Evolutionary conservation across 2,329 filamentous ascomycete species (phyloP), one percentile per base, ranked within the genome.

Genomic region (Phialocephala subalpina): DNA sequence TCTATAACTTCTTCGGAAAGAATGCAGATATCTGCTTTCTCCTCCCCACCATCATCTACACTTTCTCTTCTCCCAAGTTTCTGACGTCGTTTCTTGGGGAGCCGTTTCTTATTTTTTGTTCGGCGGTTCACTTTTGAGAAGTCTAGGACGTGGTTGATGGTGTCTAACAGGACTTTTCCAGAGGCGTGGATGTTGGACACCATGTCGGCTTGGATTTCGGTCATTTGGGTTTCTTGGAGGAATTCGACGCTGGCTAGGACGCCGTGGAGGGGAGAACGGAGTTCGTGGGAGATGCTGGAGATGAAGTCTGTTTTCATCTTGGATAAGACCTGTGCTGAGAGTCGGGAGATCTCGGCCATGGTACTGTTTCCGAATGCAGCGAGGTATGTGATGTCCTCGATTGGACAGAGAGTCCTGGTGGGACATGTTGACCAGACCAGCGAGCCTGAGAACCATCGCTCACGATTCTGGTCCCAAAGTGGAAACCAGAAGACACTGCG

Each of bases 211-310:
- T 87, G 85, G 5, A 80, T 78, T 1, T 79, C 78, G 47, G 79
- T 80, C 27, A 87, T 77, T 0, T 76, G 66, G 0, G 84, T 86
- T n/a, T 87, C 84, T 3, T 82, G 80, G 0, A 89, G 71, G 3
- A 88, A 74, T 68, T 87, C 85, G 0, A 81, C 79, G 60, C 79
- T 86, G 0, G 85, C 82, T 0, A 90, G 76, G 36, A 90, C 83
- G 2, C 87, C 87, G 63, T 90, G 87, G 0, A 90, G 77, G 0
- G 87, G 87, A 1, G 84, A 87, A 4, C 87, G 80, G 16, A 90
- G 76, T 72, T 90, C 87, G 70, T 90, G 87, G 2, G 84, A 87
- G 6, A 90, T 82, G 1, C 84, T 88, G 0, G 85, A 84, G 8
- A 90, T 81, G 40, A 88, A 84, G 64, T 88, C 86, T 1, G 83